Conservation (phyloP, 1,139 yeast species). For the Chernovozyma sophiae-reginae region DNA sequence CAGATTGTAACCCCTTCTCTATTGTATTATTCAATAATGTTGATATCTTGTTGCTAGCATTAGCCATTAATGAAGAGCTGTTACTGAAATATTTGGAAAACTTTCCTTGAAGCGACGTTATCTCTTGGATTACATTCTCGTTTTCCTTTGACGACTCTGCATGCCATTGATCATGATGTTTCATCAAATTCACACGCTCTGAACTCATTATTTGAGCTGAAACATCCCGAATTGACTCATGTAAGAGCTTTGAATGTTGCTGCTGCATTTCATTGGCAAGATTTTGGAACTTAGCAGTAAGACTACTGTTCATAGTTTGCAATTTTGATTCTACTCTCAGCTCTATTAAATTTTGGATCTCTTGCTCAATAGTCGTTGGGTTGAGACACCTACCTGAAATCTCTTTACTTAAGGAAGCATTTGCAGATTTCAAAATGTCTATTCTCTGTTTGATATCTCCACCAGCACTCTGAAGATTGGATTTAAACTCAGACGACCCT, state of each 20-base stretch:
- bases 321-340: conserved; percentile 2
- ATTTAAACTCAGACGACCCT: not conserved
- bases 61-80: not conserved
- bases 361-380: not conserved
- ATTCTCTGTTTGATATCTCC: not conserved
- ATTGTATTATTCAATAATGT: conserved; percentile 7
- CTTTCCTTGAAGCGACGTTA: not conserved
- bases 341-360: conserved; percentile 3
- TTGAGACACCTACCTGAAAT: not conserved
- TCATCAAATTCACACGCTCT: conserved; percentile 6
- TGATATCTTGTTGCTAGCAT: conserved; percentile 29
- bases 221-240: conserved; percentile 7
- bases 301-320: conserved; percentile 3
- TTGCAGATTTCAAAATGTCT: not conserved
- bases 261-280: conserved; percentile 7
- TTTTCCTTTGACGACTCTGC: not conserved
- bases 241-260: conserved; percentile 9
- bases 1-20: not conserved
- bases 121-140: not conserved
- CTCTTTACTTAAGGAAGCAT: not conserved
- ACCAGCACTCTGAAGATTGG: not conserved
- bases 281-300: conserved; percentile 8
- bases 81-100: not conserved
- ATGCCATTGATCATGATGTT: conserved; percentile 3
- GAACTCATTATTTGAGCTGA: conserved; percentile 8